These are phyloP conservation scores for Trypanosoma melophagium DNA, from an alignment of 208 protist species.

Conservation along the genomic window DNA sequence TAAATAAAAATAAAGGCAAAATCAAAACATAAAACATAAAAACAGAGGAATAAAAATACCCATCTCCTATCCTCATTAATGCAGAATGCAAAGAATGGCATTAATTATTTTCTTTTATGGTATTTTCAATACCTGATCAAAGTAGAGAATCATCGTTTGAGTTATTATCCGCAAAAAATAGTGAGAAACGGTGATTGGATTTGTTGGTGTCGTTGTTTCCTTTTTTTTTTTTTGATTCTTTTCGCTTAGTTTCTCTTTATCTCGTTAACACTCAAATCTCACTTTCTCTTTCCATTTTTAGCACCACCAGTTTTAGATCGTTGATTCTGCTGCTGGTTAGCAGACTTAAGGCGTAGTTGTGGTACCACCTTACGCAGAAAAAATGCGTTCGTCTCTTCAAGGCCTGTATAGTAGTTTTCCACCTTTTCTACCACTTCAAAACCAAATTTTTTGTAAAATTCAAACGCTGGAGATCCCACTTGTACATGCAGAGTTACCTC, in stretches of 20 bases:
- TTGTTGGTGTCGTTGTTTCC: not conserved
- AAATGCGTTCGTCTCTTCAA: conserved; percentile 77
- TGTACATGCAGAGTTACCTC: conserved; percentile 85
- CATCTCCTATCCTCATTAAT: not conserved
- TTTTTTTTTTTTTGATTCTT: not conserved
- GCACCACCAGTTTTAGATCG: conserved; percentile 11
- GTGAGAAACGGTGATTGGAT: no score
- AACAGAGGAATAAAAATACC: conserved; percentile 13
- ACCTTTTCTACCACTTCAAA: conserved; percentile 61
- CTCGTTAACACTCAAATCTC: not conserved
- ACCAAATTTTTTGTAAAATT: conserved; percentile 84
- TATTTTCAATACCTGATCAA: no score
- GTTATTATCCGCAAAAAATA: no score
- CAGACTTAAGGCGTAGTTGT: conserved; percentile 38
- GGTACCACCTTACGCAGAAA: conserved; percentile 58
- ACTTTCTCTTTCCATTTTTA: conserved; percentile 27
- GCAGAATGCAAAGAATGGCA: no score
- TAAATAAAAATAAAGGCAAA: conserved; percentile 18
- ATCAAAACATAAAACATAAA: conserved; percentile 9
- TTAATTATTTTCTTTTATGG: not conserved
- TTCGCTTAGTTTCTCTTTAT: not conserved
- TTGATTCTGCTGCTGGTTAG: conserved; percentile 23
- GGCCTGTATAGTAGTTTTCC: conserved; percentile 77
- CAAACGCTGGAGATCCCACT: conserved; percentile 68
- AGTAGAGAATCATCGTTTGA: no score